phyloP scores from a whole-genome alignment of 1,284 basidiomycete species.

The Boletus mariae region DNA sequence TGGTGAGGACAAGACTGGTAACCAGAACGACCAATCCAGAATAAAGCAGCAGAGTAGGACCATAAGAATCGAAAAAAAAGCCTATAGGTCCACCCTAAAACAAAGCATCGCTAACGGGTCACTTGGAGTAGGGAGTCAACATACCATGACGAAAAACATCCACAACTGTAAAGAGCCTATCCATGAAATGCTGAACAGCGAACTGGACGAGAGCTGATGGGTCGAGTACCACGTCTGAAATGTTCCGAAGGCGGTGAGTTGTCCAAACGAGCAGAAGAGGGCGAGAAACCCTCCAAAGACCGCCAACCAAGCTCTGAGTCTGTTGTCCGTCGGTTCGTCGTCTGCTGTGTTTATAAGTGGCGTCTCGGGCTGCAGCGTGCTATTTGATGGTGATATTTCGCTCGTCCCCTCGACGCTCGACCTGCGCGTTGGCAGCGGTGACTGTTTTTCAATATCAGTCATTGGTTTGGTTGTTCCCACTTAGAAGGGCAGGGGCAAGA shows the following conservation, averaged over 20 bases:
- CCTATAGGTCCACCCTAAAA: conserved; percentile 49
- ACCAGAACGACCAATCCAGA: conserved; percentile 41
- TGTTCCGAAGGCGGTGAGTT: conserved; percentile 31
- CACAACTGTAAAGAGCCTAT: conserved; percentile 48
- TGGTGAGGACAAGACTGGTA: conserved; percentile 49
- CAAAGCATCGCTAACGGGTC: conserved; percentile 4
- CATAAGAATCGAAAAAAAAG: conserved; percentile 47
- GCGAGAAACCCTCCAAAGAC: conserved; percentile 33
- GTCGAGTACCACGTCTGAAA: conserved; percentile 45
- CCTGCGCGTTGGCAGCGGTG: conserved; percentile 15
- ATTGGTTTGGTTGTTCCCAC: conserved; percentile 16
- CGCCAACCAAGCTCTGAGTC: conserved; percentile 25
- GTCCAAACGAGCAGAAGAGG: conserved; percentile 35
- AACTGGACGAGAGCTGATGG: conserved; percentile 35
- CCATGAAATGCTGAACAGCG: conserved; percentile 43
- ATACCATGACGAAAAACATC: conserved; percentile 42
- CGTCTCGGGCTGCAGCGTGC: conserved; percentile 24
- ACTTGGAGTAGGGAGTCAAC: conserved; percentile 18
- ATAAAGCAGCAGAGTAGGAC: conserved; percentile 46
- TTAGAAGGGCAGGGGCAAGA: conserved; percentile 7
- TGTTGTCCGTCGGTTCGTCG: conserved; percentile 2
- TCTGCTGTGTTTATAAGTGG: conserved; percentile 14
- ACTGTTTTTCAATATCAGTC: conserved; percentile 31
- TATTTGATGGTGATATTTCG: conserved; percentile 21
- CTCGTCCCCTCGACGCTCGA: conserved; percentile 24